A percentile compares a stretch with the other conserved stretches of the same genome.
These are phyloP conservation scores for Lithocarpus polystachyus DNA, from an alignment of 306 rosid species.

Conservation along the genomic window DNA sequence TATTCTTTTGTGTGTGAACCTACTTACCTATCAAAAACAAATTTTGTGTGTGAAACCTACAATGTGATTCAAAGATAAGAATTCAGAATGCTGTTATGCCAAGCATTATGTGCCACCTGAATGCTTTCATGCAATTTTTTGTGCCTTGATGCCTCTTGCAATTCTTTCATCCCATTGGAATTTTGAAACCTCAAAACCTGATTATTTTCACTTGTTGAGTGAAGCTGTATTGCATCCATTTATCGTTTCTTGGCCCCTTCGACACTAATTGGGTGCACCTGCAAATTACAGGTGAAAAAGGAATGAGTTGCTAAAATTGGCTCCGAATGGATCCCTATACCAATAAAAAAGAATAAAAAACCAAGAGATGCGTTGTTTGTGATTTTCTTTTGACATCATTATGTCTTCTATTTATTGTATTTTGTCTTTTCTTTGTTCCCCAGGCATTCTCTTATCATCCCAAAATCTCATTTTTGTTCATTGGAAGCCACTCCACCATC, in stretches of 20 bases:
- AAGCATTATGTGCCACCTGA: not conserved
- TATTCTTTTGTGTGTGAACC: not conserved
- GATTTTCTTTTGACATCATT: not conserved
- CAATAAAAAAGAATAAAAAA: not conserved
- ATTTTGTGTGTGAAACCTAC: not conserved
- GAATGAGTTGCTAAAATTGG: not conserved
- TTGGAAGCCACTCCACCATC: constrained; percentile 85
- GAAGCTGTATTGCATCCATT: not conserved
- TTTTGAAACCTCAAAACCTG: not conserved
- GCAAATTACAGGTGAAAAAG: not conserved
- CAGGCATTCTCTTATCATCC: constrained; percentile 97
- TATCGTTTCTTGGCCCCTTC: not conserved
- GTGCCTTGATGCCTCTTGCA: not conserved
- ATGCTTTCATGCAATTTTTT: not conserved
- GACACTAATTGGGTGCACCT: not conserved
- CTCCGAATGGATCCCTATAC: not conserved
- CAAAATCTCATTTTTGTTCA: constrained; percentile 82
- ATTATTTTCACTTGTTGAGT: not conserved
- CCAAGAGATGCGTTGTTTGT: not conserved
- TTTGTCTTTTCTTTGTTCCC: constrained; percentile 15
- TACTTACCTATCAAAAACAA: not conserved
- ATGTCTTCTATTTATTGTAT: not conserved
- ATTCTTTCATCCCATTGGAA: not conserved
- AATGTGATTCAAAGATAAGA: not conserved
- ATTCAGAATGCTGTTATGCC: not conserved